Base-by-base conservation (phyloP, 106 monocot genomes). In the Xerophyta viscosa region DNA sequence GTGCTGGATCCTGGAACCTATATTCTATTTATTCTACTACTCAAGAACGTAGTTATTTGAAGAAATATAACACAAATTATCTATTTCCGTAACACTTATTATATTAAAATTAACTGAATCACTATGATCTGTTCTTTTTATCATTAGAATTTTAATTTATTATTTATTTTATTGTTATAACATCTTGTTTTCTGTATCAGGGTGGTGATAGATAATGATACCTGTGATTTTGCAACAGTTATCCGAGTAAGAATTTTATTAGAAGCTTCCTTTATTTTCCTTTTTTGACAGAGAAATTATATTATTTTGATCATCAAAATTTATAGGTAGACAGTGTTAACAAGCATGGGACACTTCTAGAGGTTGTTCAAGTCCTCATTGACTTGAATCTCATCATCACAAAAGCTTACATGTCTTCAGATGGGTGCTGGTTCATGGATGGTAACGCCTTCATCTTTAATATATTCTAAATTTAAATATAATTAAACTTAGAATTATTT, bases 191-290 rank as follows among this genome's bases (percentile, higher is more conserved):
- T 44, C 8, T 44, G 13, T 19, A 24, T 23, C 46, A 80, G 80
- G 41, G 66, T 75, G 13, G 80, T 53, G 21, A 62, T 80, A 13
- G 80, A 80, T 43, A 80, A 80, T 58, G 70, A 71, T 33, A 30
- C 66, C 19, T 70, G 51, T 4, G 56, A 50, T 3, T 42, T 56
- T 14, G 70, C 65, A 10, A 80, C 80, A 3, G 58, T 80, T 20
- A 55, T 80, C 33, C 44, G 56, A 50, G 79, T 79, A 61, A 48
- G 56, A 33, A 31, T 53, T 29, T 19, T 18, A 46, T 3, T 19
- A 9, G n/a, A 44, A 46, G 8, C 20, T 46, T 6, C 20, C 15
- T 14, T 14, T 44, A 8, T 44, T 9, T 10, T 46, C 13, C 2
- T 46, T 19, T 46, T 13, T 7, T 46, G 2, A 46, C 20, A 19